phyloP scores from a whole-genome alignment of 306 rosid genomes.

The Boehmeria nivea region DNA sequence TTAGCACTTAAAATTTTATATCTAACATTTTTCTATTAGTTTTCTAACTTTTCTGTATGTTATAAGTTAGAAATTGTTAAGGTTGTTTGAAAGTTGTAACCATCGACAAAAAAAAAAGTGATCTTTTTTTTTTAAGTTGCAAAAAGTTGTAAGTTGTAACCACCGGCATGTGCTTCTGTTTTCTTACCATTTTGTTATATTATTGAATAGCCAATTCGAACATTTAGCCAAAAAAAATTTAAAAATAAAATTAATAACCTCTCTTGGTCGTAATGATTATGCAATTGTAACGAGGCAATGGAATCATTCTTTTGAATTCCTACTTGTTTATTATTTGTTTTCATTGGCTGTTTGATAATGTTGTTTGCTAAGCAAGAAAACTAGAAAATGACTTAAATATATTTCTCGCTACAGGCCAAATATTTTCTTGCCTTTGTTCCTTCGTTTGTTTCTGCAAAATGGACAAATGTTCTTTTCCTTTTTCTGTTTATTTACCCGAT shows the following conservation, averaged over 20 bases:
- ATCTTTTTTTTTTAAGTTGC: neutral
- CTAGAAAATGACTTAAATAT: neutral
- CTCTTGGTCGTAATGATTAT: neutral
- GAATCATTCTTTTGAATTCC: slow-evolving; percentile 3
- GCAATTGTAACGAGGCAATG: neutral
- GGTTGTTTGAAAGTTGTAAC: no score
- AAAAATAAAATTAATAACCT: neutral
- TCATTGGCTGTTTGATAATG: no score
- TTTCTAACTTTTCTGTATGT: neutral
- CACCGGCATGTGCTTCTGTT: slow-evolving; percentile 9
- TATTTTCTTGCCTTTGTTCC: no score
- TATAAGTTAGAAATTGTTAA: neutral
- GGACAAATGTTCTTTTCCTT: no score
- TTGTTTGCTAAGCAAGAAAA: neutral
- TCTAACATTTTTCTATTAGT: neutral
- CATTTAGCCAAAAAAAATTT: neutral
- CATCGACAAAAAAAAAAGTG: no score
- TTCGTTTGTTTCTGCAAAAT: no score
- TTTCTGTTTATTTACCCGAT: neutral
- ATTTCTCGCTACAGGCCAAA: neutral
- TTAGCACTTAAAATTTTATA: neutral
- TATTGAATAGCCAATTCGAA: neutral
- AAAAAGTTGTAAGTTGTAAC: neutral
- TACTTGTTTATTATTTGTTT: no score
- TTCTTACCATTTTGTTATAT: neutral